These are phyloP conservation scores for Leccinum cinnamomeum DNA, from an alignment of 1,284 basidiomycete species.

Conservation along the genomic window DNA sequence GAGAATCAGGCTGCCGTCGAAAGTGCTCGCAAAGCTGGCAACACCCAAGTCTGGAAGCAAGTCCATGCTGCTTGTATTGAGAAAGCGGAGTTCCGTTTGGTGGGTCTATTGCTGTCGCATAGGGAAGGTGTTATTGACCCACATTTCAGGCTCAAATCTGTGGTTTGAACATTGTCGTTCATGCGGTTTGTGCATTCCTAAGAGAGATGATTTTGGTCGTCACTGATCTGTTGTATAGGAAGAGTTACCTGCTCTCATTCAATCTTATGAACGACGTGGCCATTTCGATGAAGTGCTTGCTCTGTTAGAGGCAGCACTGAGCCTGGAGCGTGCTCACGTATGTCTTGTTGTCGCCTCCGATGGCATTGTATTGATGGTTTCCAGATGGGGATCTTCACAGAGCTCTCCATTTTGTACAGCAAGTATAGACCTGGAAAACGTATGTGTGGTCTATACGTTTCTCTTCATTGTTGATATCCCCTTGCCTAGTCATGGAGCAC, in stretches of 20 bases:
- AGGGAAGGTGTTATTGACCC: conserved; percentile 7
- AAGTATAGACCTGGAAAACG: conserved; percentile 95
- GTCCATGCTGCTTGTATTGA: conserved; percentile 98
- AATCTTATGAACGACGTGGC: conserved; percentile 88
- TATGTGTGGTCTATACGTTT: conserved; percentile 42
- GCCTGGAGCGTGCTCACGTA: conserved; percentile 94
- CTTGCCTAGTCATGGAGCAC: conserved; percentile 90
- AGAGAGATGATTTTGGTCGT: neutral
- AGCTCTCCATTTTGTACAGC: conserved; percentile 92
- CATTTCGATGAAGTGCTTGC: conserved; percentile 94
- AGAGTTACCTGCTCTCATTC: conserved; percentile 82
- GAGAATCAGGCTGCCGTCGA: conserved; percentile 99
- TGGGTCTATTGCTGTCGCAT: conserved; percentile 30
- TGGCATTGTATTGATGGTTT: conserved; percentile 16
- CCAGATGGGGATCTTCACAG: conserved; percentile 90
- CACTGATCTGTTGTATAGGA: conserved; percentile 50
- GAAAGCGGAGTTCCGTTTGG: conserved; percentile 93
- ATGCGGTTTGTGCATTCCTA: conserved; percentile 57
- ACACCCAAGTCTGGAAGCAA: conserved; percentile 99
- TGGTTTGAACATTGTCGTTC: conserved; percentile 94
- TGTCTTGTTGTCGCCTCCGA: conserved; percentile 30
- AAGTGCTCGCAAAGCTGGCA: conserved; percentile 97
- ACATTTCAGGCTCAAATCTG: conserved; percentile 85
- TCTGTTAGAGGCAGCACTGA: conserved; percentile 92
- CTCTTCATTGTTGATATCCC: conserved; percentile 7